These are phyloP conservation scores for Glonium stellatum DNA, from an alignment of 495 filamentous ascomycete species.

Conservation along the genomic window DNA sequence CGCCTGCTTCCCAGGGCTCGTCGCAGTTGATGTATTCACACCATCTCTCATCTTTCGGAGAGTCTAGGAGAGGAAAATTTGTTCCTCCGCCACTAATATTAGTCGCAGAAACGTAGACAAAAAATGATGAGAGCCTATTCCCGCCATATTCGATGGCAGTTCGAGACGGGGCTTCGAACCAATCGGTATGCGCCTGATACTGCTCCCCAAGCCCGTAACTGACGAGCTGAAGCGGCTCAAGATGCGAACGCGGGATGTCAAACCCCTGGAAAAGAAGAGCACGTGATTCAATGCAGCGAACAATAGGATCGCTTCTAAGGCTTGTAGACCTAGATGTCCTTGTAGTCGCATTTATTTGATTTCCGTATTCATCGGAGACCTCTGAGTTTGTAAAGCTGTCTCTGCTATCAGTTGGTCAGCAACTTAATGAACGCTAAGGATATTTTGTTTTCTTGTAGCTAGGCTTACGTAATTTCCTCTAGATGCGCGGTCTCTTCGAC, in stretches of 20 bases:
- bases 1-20: conserved; percentile 40
- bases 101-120: conserved; percentile 21
- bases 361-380: conserved; percentile 18
- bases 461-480: conserved; percentile 39
- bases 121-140: conserved; percentile 36
- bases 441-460: background rate
- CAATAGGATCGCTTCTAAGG: conserved; percentile 6
- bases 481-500: conserved; percentile 37
- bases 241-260: conserved; percentile 41
- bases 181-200: conserved; percentile 52
- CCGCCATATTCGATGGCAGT: conserved; percentile 39
- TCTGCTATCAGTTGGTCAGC: background rate
- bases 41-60: conserved; percentile 24
- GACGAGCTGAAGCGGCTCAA: conserved; percentile 51
- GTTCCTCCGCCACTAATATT: conserved; percentile 23
- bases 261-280: conserved; percentile 29
- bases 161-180: conserved; percentile 43
- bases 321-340: conserved; percentile 19
- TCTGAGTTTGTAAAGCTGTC: conserved; percentile 15
- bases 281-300: conserved; percentile 24
- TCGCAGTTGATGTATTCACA: conserved; percentile 27
- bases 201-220: conserved; percentile 44
- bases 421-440: background rate
- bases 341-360: conserved; percentile 10
- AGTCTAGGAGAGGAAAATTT: conserved; percentile 24